These are phyloP conservation scores for Theileria sp. DNA, from an alignment of 169 alveolate species.

Conservation along the genomic window DNA sequence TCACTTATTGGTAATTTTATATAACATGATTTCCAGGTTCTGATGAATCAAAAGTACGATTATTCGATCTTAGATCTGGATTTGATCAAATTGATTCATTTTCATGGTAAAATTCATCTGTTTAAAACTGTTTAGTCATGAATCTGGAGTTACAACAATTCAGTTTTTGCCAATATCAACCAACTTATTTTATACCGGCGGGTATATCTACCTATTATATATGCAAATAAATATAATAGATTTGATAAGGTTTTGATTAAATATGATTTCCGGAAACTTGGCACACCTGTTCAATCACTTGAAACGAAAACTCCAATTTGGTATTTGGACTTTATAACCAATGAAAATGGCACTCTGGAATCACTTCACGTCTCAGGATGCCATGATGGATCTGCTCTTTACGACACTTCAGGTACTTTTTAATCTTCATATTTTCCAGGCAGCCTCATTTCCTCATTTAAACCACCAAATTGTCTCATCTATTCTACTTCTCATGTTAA, in stretches of 20 bases:
- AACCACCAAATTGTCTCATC: slow-evolving; percentile 19
- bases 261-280: slow-evolving; percentile 42
- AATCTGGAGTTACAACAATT: slow-evolving; percentile 52
- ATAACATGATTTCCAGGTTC: slow-evolving; percentile 21
- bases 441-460: neutral
- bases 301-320: slow-evolving; percentile 23
- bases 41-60: slow-evolving; percentile 30
- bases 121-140: slow-evolving; percentile 7
- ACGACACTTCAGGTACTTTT: slow-evolving; percentile 8
- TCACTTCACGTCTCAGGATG: slow-evolving; percentile 55
- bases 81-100: neutral
- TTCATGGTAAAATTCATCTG: neutral
- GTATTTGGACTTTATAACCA: slow-evolving; percentile 44
- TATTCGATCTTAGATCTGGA: slow-evolving; percentile 35
- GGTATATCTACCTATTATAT: slow-evolving; percentile 7
- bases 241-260: slow-evolving; percentile 34
- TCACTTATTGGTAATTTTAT: neutral
- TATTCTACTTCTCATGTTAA: slow-evolving; percentile 32
- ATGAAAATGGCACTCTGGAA: neutral
- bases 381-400: slow-evolving; percentile 49
- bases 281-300: neutral
- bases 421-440: neutral
- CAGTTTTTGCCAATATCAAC: slow-evolving; percentile 12
- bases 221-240: neutral
- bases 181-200: slow-evolving; percentile 39